A percentile compares a stretch with the other conserved stretches of the same genome.
These are phyloP conservation scores for Helotiales sp. DNA, from an alignment of 2,329 filamentous ascomycete species.

Conservation along the genomic window DNA sequence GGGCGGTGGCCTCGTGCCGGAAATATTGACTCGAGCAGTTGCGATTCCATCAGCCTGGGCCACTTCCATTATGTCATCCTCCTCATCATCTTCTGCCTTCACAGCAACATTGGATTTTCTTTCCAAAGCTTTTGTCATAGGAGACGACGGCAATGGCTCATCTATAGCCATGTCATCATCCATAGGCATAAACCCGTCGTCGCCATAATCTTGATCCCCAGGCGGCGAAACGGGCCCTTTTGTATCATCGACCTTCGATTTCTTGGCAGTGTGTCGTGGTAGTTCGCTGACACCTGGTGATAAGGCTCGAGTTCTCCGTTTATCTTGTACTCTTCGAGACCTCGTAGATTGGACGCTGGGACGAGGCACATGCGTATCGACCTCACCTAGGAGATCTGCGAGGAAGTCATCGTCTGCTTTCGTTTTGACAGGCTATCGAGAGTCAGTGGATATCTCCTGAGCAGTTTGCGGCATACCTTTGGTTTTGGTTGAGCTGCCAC, in stretches of 20 bases:
- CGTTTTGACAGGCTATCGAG: slow-evolving; percentile 69
- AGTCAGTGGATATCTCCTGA: slow-evolving; percentile 32
- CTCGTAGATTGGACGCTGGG: slow-evolving; percentile 65
- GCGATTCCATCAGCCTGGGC: slow-evolving; percentile 74
- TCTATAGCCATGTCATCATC: slow-evolving; percentile 79
- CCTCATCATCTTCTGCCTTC: slow-evolving; percentile 70
- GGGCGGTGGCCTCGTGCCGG: slow-evolving; percentile 77
- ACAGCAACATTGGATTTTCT: slow-evolving; percentile 66
- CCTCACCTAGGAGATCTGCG: slow-evolving; percentile 80
- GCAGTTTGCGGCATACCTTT: slow-evolving; percentile 64
- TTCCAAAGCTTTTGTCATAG: slow-evolving; percentile 77
- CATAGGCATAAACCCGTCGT: slow-evolving; percentile 61
- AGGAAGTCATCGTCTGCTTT: slow-evolving; percentile 91
- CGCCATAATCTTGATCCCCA: slow-evolving; percentile 56
- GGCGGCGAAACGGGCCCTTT: slow-evolving; percentile 53
- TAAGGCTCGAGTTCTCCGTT: slow-evolving; percentile 78
- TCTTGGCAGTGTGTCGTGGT: slow-evolving; percentile 61
- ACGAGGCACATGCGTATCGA: slow-evolving; percentile 76
- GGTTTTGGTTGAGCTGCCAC: slow-evolving; percentile 71
- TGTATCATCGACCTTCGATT: slow-evolving; percentile 58
- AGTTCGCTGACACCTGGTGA: slow-evolving; percentile 68
- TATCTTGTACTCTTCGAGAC: slow-evolving; percentile 73
- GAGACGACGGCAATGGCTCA: slow-evolving; percentile 85
- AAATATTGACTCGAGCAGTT: slow-evolving; percentile 79
- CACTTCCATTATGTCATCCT: slow-evolving; percentile 86